phyloP scores from a whole-genome alignment of 148 eudicot genomes.

The Chenopodium suecicum region DNA sequence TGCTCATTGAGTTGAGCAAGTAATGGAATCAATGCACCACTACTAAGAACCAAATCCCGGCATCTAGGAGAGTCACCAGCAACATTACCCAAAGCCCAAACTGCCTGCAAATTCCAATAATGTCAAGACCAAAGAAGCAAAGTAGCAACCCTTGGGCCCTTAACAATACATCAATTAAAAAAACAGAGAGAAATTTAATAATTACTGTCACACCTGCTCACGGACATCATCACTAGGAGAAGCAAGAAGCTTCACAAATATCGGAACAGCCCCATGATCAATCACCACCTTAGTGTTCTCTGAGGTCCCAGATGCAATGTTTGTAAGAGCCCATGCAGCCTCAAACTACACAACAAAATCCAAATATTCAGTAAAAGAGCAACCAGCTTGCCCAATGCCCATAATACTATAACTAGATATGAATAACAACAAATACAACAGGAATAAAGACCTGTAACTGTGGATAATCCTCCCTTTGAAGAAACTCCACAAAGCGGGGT shows the following conservation, averaged over 20 bases:
- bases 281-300: constrained; percentile 76
- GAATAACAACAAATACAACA: constrained; percentile 1
- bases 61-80: constrained; percentile 88
- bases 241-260: constrained; percentile 76
- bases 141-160: background rate
- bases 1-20: constrained; percentile 66
- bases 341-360: constrained; percentile 48
- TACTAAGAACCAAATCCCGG: constrained; percentile 66
- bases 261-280: constrained; percentile 82
- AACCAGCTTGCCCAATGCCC: background rate
- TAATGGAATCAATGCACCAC: constrained; percentile 67
- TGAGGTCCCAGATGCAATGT: constrained; percentile 84
- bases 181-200: background rate
- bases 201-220: constrained; percentile 54
- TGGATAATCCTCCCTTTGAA: constrained; percentile 67
- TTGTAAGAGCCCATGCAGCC: constrained; percentile 91
- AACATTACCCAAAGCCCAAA: constrained; percentile 83
- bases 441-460: constrained; percentile 69
- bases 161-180: background rate
- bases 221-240: constrained; percentile 89
- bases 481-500: constrained; percentile 75
- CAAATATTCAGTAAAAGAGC: background rate
- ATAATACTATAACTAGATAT: background rate
- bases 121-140: background rate
- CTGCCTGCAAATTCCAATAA: constrained; percentile 46